Evolutionary conservation across 2,329 filamentous ascomycete genomes (phyloP).

Genomic region (Phyllosticta citribraziliensis): DNA sequence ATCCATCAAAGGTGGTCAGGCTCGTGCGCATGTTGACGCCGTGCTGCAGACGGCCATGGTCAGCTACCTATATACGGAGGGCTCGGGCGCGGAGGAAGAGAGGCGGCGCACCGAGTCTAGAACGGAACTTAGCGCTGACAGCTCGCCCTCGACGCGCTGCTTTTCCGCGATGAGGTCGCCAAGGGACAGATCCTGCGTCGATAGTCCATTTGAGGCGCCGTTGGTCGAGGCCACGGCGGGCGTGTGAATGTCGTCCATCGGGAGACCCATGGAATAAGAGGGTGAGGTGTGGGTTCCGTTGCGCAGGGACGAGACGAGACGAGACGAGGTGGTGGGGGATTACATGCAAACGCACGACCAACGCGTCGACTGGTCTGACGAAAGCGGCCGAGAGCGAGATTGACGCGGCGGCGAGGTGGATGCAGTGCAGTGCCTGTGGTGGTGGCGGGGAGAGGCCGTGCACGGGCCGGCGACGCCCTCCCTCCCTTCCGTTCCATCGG

Average conservation of each 20-base stretch:
- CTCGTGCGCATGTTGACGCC: conserved; percentile 85
- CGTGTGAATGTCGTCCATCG: conserved; percentile 58
- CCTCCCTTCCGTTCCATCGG: no score
- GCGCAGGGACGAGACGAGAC: background rate
- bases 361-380: background rate
- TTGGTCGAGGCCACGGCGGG: conserved; percentile 62
- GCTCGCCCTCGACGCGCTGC: conserved; percentile 72
- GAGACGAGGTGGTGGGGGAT: background rate
- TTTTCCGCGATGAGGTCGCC: conserved; percentile 76
- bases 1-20: conserved; percentile 81
- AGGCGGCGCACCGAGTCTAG: conserved; percentile 64
- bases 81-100: background rate
- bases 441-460: background rate
- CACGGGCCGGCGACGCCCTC: background rate
- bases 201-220: conserved; percentile 51
- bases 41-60: conserved; percentile 51
- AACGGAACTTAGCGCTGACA: conserved; percentile 73
- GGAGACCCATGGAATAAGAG: conserved; percentile 40
- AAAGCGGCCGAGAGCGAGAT: background rate
- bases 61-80: conserved; percentile 9
- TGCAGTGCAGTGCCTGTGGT: background rate
- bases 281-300: background rate
- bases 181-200: conserved; percentile 56
- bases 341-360: background rate
- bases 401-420: background rate